Conservation (phyloP, 1,139 yeast genomes). For the Ogataea hybrid region DNA sequence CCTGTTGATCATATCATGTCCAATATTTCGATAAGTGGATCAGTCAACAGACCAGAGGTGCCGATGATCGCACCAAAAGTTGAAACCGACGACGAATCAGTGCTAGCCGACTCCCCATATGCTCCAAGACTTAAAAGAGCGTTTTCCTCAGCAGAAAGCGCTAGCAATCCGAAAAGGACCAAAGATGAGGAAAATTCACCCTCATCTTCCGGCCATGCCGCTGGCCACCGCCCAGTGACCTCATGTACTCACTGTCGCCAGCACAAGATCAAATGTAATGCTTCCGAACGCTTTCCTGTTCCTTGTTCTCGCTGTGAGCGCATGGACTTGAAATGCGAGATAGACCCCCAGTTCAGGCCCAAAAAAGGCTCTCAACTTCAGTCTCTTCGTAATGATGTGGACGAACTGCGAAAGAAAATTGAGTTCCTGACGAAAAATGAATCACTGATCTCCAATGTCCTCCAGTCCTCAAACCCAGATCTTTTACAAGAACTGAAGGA, state of each 20-base stretch:
- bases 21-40: slow-evolving; percentile 5
- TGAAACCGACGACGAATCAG: slow-evolving; percentile 11
- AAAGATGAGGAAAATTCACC: slow-evolving; percentile 14
- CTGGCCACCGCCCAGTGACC: slow-evolving; percentile 80
- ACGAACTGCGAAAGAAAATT: slow-evolving; percentile 73
- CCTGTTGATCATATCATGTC: slow-evolving; percentile 1
- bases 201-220: slow-evolving; percentile 23
- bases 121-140: slow-evolving; percentile 4
- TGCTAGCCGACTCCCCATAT: slow-evolving; percentile 4
- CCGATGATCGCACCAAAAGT: slow-evolving; percentile 12
- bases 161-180: slow-evolving; percentile 2
- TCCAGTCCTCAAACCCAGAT: slow-evolving; percentile 34
- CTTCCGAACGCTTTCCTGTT: slow-evolving; percentile 75
- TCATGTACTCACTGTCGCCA: slow-evolving; percentile 94
- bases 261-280: slow-evolving; percentile 92
- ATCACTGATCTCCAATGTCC: slow-evolving; percentile 61
- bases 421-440: slow-evolving; percentile 73
- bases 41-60: slow-evolving; percentile 6
- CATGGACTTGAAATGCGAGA: slow-evolving; percentile 79
- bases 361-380: slow-evolving; percentile 91
- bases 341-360: slow-evolving; percentile 90
- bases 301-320: slow-evolving; percentile 83
- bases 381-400: slow-evolving; percentile 78
- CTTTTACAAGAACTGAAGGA: slow-evolving; percentile 10
- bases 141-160: slow-evolving; percentile 1